Base-by-base conservation (phyloP, 805 yeast genomes). In the Huiozyma naganishii region DNA sequence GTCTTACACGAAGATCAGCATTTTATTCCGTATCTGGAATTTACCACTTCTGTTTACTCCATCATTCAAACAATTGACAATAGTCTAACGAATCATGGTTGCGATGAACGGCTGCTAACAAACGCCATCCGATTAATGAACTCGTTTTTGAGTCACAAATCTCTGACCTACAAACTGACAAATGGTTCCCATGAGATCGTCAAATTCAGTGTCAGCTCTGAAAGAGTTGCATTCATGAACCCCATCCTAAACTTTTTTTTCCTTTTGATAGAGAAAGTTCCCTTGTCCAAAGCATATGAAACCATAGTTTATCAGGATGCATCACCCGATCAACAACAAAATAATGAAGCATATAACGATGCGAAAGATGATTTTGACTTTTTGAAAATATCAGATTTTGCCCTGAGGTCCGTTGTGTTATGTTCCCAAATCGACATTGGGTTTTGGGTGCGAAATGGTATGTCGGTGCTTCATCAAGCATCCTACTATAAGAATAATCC, bases 401-500 rank as follows among this genome's bases (percentile, higher is more conserved):
- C 82, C 0, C 57, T 83, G 40, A 70, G 83, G 56, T 72, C 80
- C 11, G 64, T 79, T 30, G 87, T 80, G 1, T 63, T 81, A 29
- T 70, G 74, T 13, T 63, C 79, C 4, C 90, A 83, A 53, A 74
- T 80, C 3, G 72, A 71, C 32, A 64, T 74, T 1, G 83, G 83
- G 1, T 76, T 74, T 48, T 83, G 92, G 92, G 73, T 83, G 2
- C 72, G 90, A 62, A 83, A 83, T 53, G 92, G 92, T 17, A 54
- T 66, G 42, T 68, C 74, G 6, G 74, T 71, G 1, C 59, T 76
- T 4, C 67, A 72, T 37, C 78, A 77, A 49, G 73, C 79, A 0
- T 56, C 71, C 0, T 61, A 72, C 11, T 77, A 79, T 48, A 65
- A 65, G 43, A 72, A 68, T n/a, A 65, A 71, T 55, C 58, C 70